Evolutionary conservation across 345 rosid genomes (phyloP).

Genomic region (Melaleuca quinquenervia): DNA sequence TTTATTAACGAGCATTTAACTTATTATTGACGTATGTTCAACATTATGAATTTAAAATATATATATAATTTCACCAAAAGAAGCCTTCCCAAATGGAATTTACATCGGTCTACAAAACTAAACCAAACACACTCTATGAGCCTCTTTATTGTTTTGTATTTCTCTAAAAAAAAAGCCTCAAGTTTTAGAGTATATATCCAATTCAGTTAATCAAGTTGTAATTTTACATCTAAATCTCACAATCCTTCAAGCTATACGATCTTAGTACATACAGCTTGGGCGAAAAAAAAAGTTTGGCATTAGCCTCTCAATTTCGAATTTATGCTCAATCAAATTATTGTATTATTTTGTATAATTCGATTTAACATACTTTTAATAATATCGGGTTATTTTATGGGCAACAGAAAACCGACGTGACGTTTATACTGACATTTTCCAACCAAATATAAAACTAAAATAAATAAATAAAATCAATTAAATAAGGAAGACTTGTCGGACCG

Average conservation of each 20-base stretch:
- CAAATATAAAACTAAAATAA: background rate
- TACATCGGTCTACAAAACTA: background rate
- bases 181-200: too few relatives aligned
- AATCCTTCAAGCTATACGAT: background rate
- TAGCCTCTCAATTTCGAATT: background rate
- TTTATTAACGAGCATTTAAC: rapidly evolving
- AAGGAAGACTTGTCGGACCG: background rate
- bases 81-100: background rate
- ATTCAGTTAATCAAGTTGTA: too few relatives aligned
- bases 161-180: too few relatives aligned
- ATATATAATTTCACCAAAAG: background rate
- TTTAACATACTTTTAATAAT: background rate
- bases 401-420: background rate
- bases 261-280: too few relatives aligned
- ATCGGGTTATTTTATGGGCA: too few relatives aligned
- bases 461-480: background rate
- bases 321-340: background rate
- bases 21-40: background rate
- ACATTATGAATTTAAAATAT: background rate
- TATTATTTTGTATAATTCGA: background rate
- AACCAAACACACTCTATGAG: background rate
- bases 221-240: too few relatives aligned
- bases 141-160: too few relatives aligned
- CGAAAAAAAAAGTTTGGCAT: too few relatives aligned
- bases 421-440: background rate